Base-by-base conservation (phyloP, 2,329 filamentous ascomycete genomes). In the Catunica adiposa region DNA sequence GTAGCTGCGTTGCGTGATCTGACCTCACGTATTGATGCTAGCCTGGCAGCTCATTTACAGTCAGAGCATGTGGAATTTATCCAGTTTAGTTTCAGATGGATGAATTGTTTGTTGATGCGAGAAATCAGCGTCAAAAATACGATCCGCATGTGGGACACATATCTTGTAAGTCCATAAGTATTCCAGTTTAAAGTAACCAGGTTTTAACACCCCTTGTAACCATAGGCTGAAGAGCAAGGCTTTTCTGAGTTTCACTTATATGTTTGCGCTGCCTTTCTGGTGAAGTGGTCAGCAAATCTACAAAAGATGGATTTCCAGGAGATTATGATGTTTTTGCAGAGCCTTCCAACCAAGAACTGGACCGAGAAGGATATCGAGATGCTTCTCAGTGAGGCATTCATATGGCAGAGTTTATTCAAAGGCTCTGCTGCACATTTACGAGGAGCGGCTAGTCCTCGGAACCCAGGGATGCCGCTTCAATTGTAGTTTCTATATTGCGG, bases 141-240 rank as follows among this genome's bases (percentile, higher is more conserved):
- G 0, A 94, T 98, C 61, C 78, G 92, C 62, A 98, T 98, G 92
- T 98, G 92, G 92, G 92, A 98, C 69, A 98, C 92, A 25, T 98
- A 98, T 71, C 79, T 98, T 72, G 90, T 96, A 73, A 66, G 81
- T 70, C 53, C n/a, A n/a, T n/a, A n/a, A n/a, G n/a, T 4, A 38
- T 47, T 62, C 61, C 60, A 61, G 59, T 53, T 58, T 52, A 4
- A n/a, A 38, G 17, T n/a, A 15, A 38, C 9, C 15, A 17, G 26
- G 17, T 14, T 34, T 4, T 22, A 29, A 20, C 29, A n/a, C 15
- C 47, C 15, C 50, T 57, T 22, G 55, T 57, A 52, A 17, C 15
- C 38, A 15, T 62, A 97, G 90, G 89, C 92, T 51, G 94, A 98
- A 74, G 92, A 97, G 65, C 89, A 96, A 71, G 94, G 92, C 51